These are phyloP conservation scores for Colletotrichum noveboracense DNA, from an alignment of 2,329 filamentous ascomycete genomes.

Conservation along the genomic window DNA sequence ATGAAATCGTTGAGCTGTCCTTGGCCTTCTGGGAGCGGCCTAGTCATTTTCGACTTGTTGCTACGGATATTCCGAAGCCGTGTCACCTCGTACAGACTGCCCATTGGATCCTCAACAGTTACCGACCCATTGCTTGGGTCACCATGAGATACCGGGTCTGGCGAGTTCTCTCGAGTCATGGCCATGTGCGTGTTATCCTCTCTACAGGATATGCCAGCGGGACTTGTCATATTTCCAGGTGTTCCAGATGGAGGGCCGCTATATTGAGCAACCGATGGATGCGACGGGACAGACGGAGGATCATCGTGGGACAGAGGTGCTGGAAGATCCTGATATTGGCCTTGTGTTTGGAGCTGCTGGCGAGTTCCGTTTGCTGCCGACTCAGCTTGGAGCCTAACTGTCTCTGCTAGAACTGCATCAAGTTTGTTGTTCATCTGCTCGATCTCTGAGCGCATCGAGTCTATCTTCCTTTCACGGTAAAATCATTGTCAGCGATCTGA, in stretches of 20 bases:
- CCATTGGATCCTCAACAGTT: constrained; percentile 52
- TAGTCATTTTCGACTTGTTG: constrained; percentile 13
- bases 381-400: background rate
- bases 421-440: background rate
- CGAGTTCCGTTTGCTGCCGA: rapidly evolving
- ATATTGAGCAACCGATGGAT: rapidly evolving
- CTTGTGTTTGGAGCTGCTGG: rapidly evolving
- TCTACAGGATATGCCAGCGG: background rate
- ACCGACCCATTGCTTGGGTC: constrained; percentile 18
- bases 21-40: background rate
- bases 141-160: constrained; percentile 15
- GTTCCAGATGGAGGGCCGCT: background rate
- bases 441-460: background rate
- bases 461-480: background rate
- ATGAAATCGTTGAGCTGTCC: constrained; percentile 47
- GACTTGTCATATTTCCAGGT: background rate
- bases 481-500: background rate
- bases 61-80: constrained; percentile 43
- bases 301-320: rapidly evolving
- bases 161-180: background rate
- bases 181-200: background rate
- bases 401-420: background rate
- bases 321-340: rapidly evolving
- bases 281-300: background rate
- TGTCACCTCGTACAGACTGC: constrained; percentile 59